Evolutionary conservation across 768 basidiomycete species (phyloP).

Genomic region (Amanita muscaria): DNA sequence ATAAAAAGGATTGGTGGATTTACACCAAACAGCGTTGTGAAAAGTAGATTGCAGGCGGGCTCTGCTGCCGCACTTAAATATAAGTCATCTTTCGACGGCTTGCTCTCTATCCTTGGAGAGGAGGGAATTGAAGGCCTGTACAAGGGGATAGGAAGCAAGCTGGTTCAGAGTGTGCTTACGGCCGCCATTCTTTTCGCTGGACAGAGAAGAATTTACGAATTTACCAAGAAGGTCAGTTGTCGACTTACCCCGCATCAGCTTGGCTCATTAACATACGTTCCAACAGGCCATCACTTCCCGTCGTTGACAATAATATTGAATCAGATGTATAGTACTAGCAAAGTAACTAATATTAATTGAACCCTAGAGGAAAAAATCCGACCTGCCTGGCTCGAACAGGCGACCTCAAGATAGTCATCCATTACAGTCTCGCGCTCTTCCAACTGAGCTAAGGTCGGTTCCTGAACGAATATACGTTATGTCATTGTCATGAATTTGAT

Average conservation of each 20-base stretch:
- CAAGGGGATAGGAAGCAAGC: constrained; percentile 80
- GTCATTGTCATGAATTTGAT: no score
- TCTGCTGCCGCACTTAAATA: constrained; percentile 60
- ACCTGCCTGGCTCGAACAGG: constrained; percentile 59
- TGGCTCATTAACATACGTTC: background rate
- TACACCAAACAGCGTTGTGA: constrained; percentile 46
- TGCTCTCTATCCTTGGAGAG: constrained; percentile 67
- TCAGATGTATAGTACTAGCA: background rate
- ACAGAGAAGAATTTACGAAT: constrained; percentile 73
- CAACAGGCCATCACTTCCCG: background rate
- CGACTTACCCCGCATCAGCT: background rate
- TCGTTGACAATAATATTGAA: background rate
- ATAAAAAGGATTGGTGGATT: background rate
- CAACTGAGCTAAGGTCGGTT: constrained; percentile 45
- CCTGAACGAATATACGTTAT: no score
- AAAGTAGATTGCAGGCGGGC: constrained; percentile 73
- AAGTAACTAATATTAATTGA: background rate
- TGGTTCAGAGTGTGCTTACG: constrained; percentile 86
- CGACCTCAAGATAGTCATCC: constrained; percentile 41
- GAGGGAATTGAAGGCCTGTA: constrained; percentile 84
- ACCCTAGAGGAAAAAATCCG: constrained; percentile 24
- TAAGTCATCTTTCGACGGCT: constrained; percentile 65
- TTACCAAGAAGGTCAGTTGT: constrained; percentile 45
- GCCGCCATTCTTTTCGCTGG: constrained; percentile 90
- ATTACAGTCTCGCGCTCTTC: constrained; percentile 45